Percentiles rank a stretch among this genome's conserved stretches.
Conservation (phyloP, 257 asterid species). For the Rehmannia glutinosa region DNA sequence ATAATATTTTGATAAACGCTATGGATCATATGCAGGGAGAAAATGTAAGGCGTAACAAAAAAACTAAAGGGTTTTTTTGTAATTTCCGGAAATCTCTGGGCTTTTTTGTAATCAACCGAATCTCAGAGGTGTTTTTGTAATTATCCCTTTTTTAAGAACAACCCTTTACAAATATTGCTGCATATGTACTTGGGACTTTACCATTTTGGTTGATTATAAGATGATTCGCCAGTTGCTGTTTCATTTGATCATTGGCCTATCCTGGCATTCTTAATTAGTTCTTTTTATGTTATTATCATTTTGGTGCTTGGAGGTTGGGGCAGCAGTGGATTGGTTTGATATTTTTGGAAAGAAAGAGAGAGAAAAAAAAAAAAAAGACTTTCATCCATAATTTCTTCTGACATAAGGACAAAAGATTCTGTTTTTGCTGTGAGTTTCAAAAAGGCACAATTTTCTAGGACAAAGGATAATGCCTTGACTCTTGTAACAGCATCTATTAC, state of each 20-base stretch:
- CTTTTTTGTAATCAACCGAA: too few relatives aligned
- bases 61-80: too few relatives aligned
- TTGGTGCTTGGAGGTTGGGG: neutral
- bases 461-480: neutral
- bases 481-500: neutral
- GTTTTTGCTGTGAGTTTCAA: neutral
- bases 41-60: too few relatives aligned
- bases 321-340: neutral
- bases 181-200: neutral
- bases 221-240: conserved; percentile 1
- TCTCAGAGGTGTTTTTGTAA: too few relatives aligned
- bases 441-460: neutral
- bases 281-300: neutral
- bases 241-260: neutral
- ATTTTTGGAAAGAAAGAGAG: neutral
- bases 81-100: too few relatives aligned
- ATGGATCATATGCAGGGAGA: too few relatives aligned
- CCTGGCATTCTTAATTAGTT: neutral
- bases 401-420: neutral
- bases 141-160: neutral
- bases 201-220: conserved; percentile 1
- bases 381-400: neutral
- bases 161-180: neutral
- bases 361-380: neutral
- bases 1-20: too few relatives aligned